Percentiles rank a stretch among this genome's conserved stretches.
These are phyloP conservation scores for Filosporella fistucella DNA, from an alignment of 495 filamentous ascomycete genomes.

Conservation along the genomic window DNA sequence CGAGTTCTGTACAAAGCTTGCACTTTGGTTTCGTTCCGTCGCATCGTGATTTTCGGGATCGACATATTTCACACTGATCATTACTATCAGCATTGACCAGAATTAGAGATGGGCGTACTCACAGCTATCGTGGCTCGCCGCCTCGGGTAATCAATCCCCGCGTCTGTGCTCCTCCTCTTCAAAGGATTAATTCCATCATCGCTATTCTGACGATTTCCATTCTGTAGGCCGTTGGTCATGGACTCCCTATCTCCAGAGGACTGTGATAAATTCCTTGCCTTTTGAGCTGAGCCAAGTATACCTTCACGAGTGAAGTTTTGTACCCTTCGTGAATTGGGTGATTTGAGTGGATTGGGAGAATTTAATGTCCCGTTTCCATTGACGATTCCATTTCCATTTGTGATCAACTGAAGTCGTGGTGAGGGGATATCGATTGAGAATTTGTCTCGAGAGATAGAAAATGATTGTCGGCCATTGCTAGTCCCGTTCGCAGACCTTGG, in stretches of 20 bases:
- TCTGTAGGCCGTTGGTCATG: slow-evolving; percentile 34
- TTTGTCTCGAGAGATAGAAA: slow-evolving; percentile 21
- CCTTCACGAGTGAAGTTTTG: slow-evolving; percentile 50
- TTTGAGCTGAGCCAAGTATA: slow-evolving; percentile 53
- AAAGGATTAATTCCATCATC: slow-evolving; percentile 50
- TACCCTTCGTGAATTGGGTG: slow-evolving; percentile 40
- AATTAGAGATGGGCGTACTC: slow-evolving; percentile 29
- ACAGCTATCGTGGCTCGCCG: slow-evolving; percentile 70
- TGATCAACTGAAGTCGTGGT: slow-evolving; percentile 14
- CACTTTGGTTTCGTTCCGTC: slow-evolving; percentile 82
- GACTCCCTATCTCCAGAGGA: slow-evolving; percentile 35
- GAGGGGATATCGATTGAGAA: slow-evolving; percentile 23
- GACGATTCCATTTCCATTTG: slow-evolving; percentile 9
- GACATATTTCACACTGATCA: slow-evolving; percentile 74
- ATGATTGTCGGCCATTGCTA: slow-evolving; percentile 15
- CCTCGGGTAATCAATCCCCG: slow-evolving; percentile 62
- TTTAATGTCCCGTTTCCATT: slow-evolving; percentile 18
- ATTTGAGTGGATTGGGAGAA: slow-evolving; percentile 38
- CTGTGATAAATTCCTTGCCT: slow-evolving; percentile 49
- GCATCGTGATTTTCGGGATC: slow-evolving; percentile 76
- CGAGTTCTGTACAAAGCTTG: slow-evolving; percentile 75
- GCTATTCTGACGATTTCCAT: slow-evolving; percentile 27
- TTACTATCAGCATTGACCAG: slow-evolving; percentile 6
- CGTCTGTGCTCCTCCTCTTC: slow-evolving; percentile 63
- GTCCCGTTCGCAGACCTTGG: slow-evolving; percentile 16